phyloP scores from a whole-genome alignment of 2,329 filamentous ascomycete genomes.

The Colletotrichum siamense region DNA sequence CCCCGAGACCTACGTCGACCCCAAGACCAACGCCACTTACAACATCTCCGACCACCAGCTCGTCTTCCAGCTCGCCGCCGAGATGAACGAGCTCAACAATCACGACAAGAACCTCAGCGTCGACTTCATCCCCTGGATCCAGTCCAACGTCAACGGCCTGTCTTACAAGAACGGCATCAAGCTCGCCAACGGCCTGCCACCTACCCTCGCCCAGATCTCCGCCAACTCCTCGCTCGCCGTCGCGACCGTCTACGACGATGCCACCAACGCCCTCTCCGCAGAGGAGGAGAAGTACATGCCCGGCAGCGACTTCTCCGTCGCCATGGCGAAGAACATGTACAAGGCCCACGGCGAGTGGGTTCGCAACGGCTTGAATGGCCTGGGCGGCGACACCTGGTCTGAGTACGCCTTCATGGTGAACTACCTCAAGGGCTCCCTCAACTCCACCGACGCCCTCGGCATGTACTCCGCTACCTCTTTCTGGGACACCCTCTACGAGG shows the following conservation, averaged over 20 bases:
- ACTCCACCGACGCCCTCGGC: constrained; percentile 53
- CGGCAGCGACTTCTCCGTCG: constrained; percentile 37
- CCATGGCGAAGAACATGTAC: constrained; percentile 48
- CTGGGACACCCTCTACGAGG: constrained; percentile 60
- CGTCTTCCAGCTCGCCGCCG: constrained; percentile 67
- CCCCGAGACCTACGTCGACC: constrained; percentile 56
- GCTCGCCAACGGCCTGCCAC: constrained; percentile 56
- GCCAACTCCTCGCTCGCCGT: constrained; percentile 45
- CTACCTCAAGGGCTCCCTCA: constrained; percentile 56
- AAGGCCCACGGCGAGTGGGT: constrained; percentile 46
- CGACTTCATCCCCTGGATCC: constrained; percentile 69
- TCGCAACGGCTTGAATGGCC: constrained; percentile 39
- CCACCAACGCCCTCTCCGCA: constrained; percentile 37
- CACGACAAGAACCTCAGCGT: constrained; percentile 53
- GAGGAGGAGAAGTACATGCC: constrained; percentile 41
- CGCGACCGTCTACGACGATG: constrained; percentile 34
- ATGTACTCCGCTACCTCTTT: constrained; percentile 41
- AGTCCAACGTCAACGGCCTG: constrained; percentile 60
- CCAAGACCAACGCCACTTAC: constrained; percentile 58
- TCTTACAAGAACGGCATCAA: constrained; percentile 52
- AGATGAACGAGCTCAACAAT: constrained; percentile 65
- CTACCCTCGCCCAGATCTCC: constrained; percentile 53
- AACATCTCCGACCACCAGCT: constrained; percentile 68
- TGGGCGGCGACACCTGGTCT: constrained; percentile 67
- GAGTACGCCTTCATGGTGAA: constrained; percentile 69